Evolutionary conservation across 2,329 filamentous ascomycete species (phyloP), one percentile per base, ranked within the genome.

Genomic region (Ophiostoma ips): DNA sequence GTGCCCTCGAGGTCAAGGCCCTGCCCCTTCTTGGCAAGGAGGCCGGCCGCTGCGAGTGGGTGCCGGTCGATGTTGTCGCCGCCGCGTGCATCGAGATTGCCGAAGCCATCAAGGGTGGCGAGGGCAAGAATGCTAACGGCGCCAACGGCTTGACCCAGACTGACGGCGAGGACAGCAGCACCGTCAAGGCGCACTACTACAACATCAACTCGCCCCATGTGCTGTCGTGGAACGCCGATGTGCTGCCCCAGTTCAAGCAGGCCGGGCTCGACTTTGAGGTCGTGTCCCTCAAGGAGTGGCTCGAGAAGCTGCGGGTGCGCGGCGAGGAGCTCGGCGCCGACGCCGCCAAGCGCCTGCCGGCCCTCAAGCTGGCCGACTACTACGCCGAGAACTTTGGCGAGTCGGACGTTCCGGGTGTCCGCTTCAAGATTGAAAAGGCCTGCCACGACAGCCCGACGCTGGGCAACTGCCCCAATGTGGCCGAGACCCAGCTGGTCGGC

Each of bases 181-280:
- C 53, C 9, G 12, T 8, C 35, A 49, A 51, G 6, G 58, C 58
- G 33, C 60, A 73, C 21, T 71, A 64, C 50, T 53, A 68, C 53
- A 73, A 77, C 53, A 62, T 79, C 16, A 61, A 69, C 12, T 76
- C 75, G 48, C 67, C 68, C 0, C 62, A 61, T 12, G 61, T 62
- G 1, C 71, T 77, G 54, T 63, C 70, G 35, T 79, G 74, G 73
- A 69, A 68, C 0, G 46, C 59, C 0, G 67, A 76, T 34, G 61
- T 79, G 3, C 64, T 79, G 0, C 72, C 73, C 0, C 66, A 68
- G 0, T 64, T 79, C 13, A 56, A 55, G 9, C 55, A 53, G 1
- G 67, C 69, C 0, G 71, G 72, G 0, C 59, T 76, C 1, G 53
- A 63, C 8, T 73, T 73, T 18, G 63, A 68, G 2, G 63, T 65